Conservation (phyloP, 2,329 filamentous ascomycete species). For the Arthroderma uncinatum region DNA sequence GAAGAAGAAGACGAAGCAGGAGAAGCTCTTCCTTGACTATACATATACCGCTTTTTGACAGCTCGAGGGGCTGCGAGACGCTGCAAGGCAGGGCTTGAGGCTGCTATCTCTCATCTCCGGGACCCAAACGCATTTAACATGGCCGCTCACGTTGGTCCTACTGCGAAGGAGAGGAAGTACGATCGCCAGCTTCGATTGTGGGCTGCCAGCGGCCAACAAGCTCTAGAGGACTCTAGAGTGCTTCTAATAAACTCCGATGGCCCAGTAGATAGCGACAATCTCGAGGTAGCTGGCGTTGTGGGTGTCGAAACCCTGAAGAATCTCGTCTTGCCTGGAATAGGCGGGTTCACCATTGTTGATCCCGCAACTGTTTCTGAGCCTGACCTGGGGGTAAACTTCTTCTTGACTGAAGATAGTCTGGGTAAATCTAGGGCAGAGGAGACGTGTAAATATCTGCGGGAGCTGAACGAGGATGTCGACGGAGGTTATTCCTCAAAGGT, state of each 20-base stretch:
- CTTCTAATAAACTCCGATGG: slow-evolving; percentile 66
- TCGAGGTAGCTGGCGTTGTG: slow-evolving; percentile 61
- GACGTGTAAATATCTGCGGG: slow-evolving; percentile 63
- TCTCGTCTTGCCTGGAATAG: slow-evolving; percentile 85
- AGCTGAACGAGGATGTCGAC: slow-evolving; percentile 85
- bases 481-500: slow-evolving; percentile 57
- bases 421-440: slow-evolving; percentile 69
- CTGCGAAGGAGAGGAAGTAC: slow-evolving; percentile 64
- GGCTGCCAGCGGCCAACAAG: slow-evolving; percentile 84
- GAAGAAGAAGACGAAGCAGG: not conserved
- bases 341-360: slow-evolving; percentile 83
- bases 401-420: slow-evolving; percentile 67
- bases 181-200: slow-evolving; percentile 90
- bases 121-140: not conserved
- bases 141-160: slow-evolving; percentile 35
- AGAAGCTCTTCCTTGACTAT: not conserved
- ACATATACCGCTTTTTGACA: not conserved
- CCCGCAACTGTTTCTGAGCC: slow-evolving; percentile 62
- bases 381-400: slow-evolving; percentile 94
- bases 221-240: slow-evolving; percentile 83
- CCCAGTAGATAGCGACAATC: slow-evolving; percentile 25
- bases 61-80: not conserved
- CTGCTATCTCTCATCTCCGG: not conserved
- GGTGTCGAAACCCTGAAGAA: slow-evolving; percentile 93
- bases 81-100: not conserved